Base-by-base conservation (phyloP, 2,329 filamentous ascomycete genomes). In the Neopestalotiopsis sp. region DNA sequence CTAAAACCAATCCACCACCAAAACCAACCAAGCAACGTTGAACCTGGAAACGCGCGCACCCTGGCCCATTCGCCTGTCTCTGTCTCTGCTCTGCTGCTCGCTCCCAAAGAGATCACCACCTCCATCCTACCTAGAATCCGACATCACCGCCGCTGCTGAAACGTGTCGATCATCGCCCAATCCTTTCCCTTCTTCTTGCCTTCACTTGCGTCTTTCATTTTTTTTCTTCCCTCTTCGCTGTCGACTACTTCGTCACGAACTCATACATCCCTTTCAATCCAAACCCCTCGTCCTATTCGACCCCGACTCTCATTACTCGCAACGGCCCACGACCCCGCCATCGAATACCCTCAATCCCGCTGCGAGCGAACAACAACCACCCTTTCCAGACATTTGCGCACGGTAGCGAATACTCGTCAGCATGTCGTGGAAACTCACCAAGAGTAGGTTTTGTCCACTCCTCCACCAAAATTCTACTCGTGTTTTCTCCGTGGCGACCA, bases 371-470 rank as follows among this genome's bases (percentile, higher is more conserved):
- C 58, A 12, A 61, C 58, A 5, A 34, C 58, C 58, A 20, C n/a
- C 65, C 17, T 49, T 45, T n/a, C 17, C 14, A n/a, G 24, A 58
- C 45, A 32, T 58, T 63, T 24, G 59, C 57, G 14, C 14, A 62
- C 59, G 34, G 32, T 30, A 24, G 24, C 57, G 6, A 34, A 30
- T 17, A 59, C 59, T 17, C n/a, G 59, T 13, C 30, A 85, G 76
- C 78, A 92, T 92, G 90, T 92, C 90, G 81, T 93, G 91, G 91
- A 93, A 92, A 81, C 84, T 93, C 78, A 93, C 91, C 77, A 93
- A 93, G 86, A 93, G 91, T 92, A 85, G 59, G 60, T 59, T 28
- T 24, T 52, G 24, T 24, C 40, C 10, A 7, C 65, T 42, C 28
- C 34, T 38, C 1, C 10, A 28, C 17, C 49, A 34, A 9, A 17